Base-by-base conservation (phyloP, 371 early-diverging fungal genomes). In the Pancytospora epiphaga region DNA sequence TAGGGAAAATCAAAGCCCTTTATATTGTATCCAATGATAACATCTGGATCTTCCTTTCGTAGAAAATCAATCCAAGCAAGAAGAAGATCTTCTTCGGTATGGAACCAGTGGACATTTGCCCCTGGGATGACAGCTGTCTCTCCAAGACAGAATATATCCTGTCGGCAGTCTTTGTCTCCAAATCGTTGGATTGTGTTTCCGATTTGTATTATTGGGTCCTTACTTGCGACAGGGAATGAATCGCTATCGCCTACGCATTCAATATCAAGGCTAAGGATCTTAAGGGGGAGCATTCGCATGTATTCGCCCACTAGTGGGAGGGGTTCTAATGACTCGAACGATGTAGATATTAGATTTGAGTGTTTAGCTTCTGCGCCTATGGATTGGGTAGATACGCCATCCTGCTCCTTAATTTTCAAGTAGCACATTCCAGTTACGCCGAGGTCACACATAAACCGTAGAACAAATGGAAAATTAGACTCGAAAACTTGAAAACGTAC, bases 171-270 rank as follows among this genome's bases (percentile, higher is more conserved):
- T 62, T 78, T 80, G 84, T 86, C 90, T 82, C 94, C 95, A 1
- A 88, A 74, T 0, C 91, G 88, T 1, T 93, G 87, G 39, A 94
- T 86, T 61, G 74, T 80, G 54, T 89, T 91, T 2, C 98, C 99
- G 73, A 98, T 98, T 80, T 98, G 99, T 72, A 98, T 98, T n/a
- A 98, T 91, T 0, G 97, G 92, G 82, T 98, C 98, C 1, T 85
- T 70, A 51, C 86, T 79, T 9, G 98, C 85, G 54, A 90, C 91
- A 0, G 99, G 98, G 73, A 98, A 98, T n/a, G 90, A 82, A 47
- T 92, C 92, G 67, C 89, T 90, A 39, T 93, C 84, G 25, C 95
- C 94, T 40, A 91, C 89, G 77, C 95, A 95, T 83, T 98, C 99
- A 70, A 98, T 95, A 87, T 98, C 99, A 77, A 96, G 92, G 76